A percentile compares a stretch with the other conserved stretches of the same genome.
Evolutionary conservation across 352 stramenopile genomes (phyloP).

Genomic region (Globisporangium spiculum): DNA sequence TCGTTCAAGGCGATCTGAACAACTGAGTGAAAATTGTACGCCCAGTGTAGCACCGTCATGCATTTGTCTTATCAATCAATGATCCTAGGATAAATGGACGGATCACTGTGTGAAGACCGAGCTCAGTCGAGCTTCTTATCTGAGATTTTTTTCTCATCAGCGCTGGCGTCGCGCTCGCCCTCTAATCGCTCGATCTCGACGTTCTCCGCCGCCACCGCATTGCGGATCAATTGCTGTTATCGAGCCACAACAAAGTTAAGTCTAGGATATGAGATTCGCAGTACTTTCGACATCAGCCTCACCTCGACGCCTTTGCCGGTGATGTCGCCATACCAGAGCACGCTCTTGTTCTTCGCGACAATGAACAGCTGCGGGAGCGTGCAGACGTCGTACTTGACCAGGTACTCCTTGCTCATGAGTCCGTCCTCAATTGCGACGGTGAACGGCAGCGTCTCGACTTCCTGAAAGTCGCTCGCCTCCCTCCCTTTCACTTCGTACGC

Average conservation of each 20-base stretch:
- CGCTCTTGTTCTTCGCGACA: constrained; percentile 51
- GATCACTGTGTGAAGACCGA: neutral
- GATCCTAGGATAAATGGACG: neutral
- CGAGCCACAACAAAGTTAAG: neutral
- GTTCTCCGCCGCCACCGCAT: constrained; percentile 33
- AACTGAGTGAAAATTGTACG: neutral
- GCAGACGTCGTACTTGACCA: constrained; percentile 62
- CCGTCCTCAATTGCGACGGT: constrained; percentile 67
- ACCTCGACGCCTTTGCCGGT: constrained; percentile 37
- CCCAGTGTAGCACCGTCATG: neutral
- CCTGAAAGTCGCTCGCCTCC: constrained; percentile 51
- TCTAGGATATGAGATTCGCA: neutral
- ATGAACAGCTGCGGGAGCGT: constrained; percentile 58
- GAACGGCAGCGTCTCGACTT: constrained; percentile 51
- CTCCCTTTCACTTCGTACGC: constrained; percentile 62
- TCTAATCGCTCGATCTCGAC: constrained; percentile 9
- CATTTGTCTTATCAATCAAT: neutral
- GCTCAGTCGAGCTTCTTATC: constrained; percentile 7
- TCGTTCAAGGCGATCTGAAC: constrained; percentile 18
- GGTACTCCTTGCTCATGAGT: constrained; percentile 69
- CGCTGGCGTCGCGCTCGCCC: neutral
- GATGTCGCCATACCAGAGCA: constrained; percentile 57
- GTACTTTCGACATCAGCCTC: neutral
- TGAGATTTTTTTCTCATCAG: neutral
- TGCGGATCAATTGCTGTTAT: constrained; percentile 31